phyloP scores from a whole-genome alignment of 2,329 filamentous ascomycete species.

The Exophiala sp. region DNA sequence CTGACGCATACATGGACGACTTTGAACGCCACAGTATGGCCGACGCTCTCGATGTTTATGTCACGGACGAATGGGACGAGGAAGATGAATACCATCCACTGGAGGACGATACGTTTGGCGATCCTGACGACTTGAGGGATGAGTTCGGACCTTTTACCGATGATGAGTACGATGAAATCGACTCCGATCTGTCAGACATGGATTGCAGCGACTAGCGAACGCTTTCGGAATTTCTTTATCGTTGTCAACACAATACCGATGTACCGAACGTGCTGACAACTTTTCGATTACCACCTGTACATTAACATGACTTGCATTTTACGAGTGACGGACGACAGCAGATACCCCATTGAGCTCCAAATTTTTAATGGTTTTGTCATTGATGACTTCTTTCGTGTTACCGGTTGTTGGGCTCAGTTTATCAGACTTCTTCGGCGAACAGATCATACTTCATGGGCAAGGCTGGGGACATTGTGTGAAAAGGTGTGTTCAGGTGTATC shows the following conservation, averaged over 20 bases:
- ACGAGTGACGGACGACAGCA: slow-evolving; percentile 19
- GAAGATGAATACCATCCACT: slow-evolving; percentile 18
- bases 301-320: slow-evolving; percentile 18
- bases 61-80: slow-evolving; percentile 12
- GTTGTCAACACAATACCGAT: background rate
- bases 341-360: slow-evolving; percentile 15
- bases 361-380: slow-evolving; percentile 8
- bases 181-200: slow-evolving; percentile 11
- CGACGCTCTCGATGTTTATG: slow-evolving; percentile 20
- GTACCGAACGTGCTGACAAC: slow-evolving; percentile 20
- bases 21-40: slow-evolving; percentile 14
- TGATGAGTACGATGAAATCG: slow-evolving; percentile 1
- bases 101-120: slow-evolving; percentile 15
- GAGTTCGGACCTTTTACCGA: slow-evolving; percentile 20
- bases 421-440: background rate
- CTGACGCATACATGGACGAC: slow-evolving; percentile 15
- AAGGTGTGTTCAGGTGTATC: slow-evolving; percentile 3
- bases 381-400: background rate
- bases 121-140: slow-evolving; percentile 20
- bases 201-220: slow-evolving; percentile 17
- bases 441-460: slow-evolving; percentile 5
- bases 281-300: slow-evolving; percentile 12
- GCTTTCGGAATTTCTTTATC: background rate
- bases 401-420: slow-evolving; percentile 4
- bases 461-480: slow-evolving; percentile 2